phyloP scores from a whole-genome alignment of 2,329 filamentous ascomycete species.

The Mariannaea elegans region DNA sequence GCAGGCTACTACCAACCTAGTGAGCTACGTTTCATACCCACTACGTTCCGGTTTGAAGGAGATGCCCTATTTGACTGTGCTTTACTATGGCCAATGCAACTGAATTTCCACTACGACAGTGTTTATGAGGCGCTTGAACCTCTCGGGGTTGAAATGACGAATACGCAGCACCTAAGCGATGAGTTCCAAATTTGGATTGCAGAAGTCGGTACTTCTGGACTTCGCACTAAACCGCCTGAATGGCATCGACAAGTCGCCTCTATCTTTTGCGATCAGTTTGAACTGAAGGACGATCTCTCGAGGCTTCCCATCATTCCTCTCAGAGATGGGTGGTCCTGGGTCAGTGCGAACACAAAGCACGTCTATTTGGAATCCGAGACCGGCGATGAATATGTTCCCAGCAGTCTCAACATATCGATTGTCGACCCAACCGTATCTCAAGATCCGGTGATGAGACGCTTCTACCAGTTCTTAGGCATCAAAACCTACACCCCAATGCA shows the following conservation, averaged over 20 bases:
- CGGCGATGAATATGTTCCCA: conserved; percentile 8
- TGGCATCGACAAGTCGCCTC: conserved; percentile 1
- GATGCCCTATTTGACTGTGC: background rate
- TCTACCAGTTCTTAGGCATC: conserved; percentile 8
- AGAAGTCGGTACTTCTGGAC: background rate
- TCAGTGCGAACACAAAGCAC: background rate
- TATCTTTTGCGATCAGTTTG: background rate
- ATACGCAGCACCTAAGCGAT: background rate
- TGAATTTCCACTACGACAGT: background rate
- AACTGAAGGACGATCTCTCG: background rate
- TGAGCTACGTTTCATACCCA: background rate
- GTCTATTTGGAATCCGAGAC: background rate
- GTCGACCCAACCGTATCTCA: background rate
- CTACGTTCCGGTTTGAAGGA: conserved; percentile 3
- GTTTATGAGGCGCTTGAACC: background rate
- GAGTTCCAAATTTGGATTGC: background rate
- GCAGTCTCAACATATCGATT: background rate
- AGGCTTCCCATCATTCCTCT: conserved; percentile 12
- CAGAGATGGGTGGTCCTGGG: conserved; percentile 9
- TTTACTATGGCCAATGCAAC: background rate
- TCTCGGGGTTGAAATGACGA: background rate
- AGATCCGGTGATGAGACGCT: conserved; percentile 1
- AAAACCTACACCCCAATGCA: background rate
- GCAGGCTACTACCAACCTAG: background rate
- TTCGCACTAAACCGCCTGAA: background rate